Conservation (phyloP, 805 yeast genomes). For the Hanseniaspora lindneri region DNA sequence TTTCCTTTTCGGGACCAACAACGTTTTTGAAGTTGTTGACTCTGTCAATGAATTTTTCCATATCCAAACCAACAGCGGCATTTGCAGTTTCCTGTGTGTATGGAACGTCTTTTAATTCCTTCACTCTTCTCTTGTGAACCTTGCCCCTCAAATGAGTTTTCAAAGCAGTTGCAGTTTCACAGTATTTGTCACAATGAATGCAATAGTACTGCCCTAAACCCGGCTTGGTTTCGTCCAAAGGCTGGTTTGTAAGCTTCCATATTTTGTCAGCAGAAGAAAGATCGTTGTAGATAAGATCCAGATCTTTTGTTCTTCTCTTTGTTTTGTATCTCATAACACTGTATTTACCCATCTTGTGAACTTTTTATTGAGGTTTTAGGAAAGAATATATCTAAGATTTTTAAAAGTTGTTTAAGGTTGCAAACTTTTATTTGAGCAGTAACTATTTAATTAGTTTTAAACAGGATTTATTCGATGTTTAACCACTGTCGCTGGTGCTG, state of each 20-base stretch:
- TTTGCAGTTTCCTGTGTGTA: constrained; percentile 81
- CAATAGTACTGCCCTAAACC: constrained; percentile 94
- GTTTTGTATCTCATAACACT: constrained; percentile 80
- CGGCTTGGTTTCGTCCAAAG: constrained; percentile 76
- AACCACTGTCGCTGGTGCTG: too few species aligned
- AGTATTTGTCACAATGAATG: constrained; percentile 86
- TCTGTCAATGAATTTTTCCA: constrained; percentile 50
- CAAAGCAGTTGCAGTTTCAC: constrained; percentile 63
- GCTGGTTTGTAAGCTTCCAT: constrained; percentile 59
- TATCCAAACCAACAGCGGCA: constrained; percentile 75
- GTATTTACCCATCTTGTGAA: constrained; percentile 64
- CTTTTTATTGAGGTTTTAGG: too few species aligned
- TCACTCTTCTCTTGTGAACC: constrained; percentile 76
- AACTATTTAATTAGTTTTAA: too few species aligned
- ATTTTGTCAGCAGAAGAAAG: constrained; percentile 54
- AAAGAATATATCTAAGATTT: too few species aligned
- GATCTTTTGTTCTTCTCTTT: constrained; percentile 71
- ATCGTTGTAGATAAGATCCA: constrained; percentile 73
- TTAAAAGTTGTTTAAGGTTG: too few species aligned
- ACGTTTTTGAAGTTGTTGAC: constrained; percentile 49
- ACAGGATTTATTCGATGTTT: too few species aligned
- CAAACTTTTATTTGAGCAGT: too few species aligned
- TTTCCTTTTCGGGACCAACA: constrained; percentile 37
- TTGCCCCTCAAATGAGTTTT: constrained; percentile 63
- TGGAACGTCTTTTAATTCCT: constrained; percentile 62